Evolutionary conservation across 129 eudicot genomes (phyloP), one percentile per base, ranked within the genome.

Genomic region (Dittrichia graveolens): DNA sequence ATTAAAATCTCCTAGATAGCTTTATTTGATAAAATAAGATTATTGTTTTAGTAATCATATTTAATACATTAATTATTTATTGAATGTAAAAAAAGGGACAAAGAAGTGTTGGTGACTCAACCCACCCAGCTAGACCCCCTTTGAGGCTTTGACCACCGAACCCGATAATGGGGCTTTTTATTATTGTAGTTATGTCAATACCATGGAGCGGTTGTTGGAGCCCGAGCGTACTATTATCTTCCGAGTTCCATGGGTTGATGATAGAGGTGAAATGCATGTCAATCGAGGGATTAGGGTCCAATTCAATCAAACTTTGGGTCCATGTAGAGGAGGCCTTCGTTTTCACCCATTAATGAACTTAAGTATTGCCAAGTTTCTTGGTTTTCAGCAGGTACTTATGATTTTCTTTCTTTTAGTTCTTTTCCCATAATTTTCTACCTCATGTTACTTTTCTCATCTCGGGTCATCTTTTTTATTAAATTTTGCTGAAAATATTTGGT

Each of bases 211-310:
- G 49, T 86, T 90, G 85, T 78, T 94, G 84, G 99, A 94, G 82
- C 97, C 99, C 6, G 99, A 94, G 67, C 96, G 99, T 56, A 85
- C 86, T 62, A 75, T 94, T 73, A 80, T 94, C 24, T 94, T 94
- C 60, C 86, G 97, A 72, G 93, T 94, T 72, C 99, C 99, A 15
- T 94, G 99, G 99, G 76, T 90, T 40, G 99, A 94, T 81, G 99
- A 94, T 80, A 87, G 97, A 66, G 96, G 97, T 61, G 99, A 90
- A 69, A 88, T 92, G 76, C 99, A 94, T 60, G 96, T 94, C 50
- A 94, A 90, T 70, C 91, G 99, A 76, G 99, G 99, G 47, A 87
- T 78, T 45, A 85, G 99, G 62, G 96, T 94, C 67, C 95, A 94
- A 48, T 94, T 94, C 70, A 94, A 88, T 71, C 99, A 94, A 79